Percentiles rank a stretch among this genome's conserved stretches.
phyloP scores from a whole-genome alignment of 208 protist species.

The Tritrichomonas musculus region DNA sequence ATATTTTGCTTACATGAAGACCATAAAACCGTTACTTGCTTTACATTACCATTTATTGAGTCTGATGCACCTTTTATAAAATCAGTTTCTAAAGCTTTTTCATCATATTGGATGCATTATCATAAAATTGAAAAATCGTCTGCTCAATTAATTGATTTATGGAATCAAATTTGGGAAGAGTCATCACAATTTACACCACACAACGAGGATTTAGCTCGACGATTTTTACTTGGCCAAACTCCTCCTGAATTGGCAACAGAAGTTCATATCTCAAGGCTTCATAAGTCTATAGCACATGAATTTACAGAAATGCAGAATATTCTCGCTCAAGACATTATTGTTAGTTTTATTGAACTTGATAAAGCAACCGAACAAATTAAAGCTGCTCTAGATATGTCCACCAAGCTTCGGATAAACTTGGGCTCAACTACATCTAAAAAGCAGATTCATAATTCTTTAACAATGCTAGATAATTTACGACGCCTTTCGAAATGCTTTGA shows the following conservation, averaged over 20 bases:
- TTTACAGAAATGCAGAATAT: not conserved
- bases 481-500: not conserved
- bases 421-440: not conserved
- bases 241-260: not conserved
- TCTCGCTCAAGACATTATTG: not conserved
- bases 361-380: not conserved
- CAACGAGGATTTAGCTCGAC: not conserved
- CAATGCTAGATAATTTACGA: not conserved
- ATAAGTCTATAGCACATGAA: not conserved
- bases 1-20: not conserved
- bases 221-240: not conserved
- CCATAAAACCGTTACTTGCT: not conserved
- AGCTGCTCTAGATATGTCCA: not conserved
- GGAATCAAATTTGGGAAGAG: slow-evolving; percentile 10
- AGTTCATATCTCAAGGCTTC: not conserved
- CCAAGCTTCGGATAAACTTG: not conserved
- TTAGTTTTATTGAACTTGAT: not conserved
- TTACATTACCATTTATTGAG: not conserved
- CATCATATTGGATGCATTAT: not conserved
- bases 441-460: not conserved
- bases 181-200: not conserved
- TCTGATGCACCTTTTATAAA: not conserved
- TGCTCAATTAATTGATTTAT: not conserved
- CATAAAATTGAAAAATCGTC: not conserved
- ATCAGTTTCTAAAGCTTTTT: not conserved